These are phyloP conservation scores for Stylosanthes scabra DNA, from an alignment of 331 rosid species.

Conservation along the genomic window DNA sequence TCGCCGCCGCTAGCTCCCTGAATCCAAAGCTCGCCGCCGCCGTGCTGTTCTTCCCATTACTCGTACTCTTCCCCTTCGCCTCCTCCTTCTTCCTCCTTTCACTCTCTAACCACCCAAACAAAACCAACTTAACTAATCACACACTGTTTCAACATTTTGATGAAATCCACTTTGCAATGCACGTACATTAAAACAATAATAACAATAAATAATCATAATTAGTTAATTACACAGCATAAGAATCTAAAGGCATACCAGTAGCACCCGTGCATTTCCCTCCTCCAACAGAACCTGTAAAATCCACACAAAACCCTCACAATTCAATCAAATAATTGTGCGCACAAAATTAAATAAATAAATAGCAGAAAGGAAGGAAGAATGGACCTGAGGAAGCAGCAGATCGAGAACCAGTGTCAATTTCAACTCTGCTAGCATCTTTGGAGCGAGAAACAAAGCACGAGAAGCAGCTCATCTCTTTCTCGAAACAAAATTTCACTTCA, in stretches of 20 bases:
- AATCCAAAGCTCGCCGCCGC: constrained; percentile 85
- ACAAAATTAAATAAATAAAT: background rate
- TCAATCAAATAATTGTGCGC: background rate
- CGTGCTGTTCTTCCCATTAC: constrained; percentile 42
- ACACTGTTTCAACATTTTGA: background rate
- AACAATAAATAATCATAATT: background rate
- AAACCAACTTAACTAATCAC: constrained; percentile 14
- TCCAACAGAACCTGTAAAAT: constrained; percentile 60
- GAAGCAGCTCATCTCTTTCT: constrained; percentile 73
- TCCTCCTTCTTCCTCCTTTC: constrained; percentile 53
- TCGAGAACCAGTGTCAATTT: constrained; percentile 70
- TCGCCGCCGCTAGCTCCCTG: constrained; percentile 86
- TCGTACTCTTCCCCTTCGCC: constrained; percentile 44
- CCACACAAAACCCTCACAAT: background rate
- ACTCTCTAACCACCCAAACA: constrained; percentile 49
- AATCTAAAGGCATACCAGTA: constrained; percentile 37
- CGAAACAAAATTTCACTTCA: background rate
- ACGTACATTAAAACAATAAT: background rate
- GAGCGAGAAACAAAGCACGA: constrained; percentile 67
- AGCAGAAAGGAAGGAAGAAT: background rate
- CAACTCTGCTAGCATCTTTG: constrained; percentile 76
- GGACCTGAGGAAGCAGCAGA: constrained; percentile 62
- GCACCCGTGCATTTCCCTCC: constrained; percentile 44
- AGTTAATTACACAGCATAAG: background rate
- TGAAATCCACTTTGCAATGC: background rate